phyloP scores from a whole-genome alignment of 2,329 filamentous ascomycete species.

The Neonectria magnoliae region DNA sequence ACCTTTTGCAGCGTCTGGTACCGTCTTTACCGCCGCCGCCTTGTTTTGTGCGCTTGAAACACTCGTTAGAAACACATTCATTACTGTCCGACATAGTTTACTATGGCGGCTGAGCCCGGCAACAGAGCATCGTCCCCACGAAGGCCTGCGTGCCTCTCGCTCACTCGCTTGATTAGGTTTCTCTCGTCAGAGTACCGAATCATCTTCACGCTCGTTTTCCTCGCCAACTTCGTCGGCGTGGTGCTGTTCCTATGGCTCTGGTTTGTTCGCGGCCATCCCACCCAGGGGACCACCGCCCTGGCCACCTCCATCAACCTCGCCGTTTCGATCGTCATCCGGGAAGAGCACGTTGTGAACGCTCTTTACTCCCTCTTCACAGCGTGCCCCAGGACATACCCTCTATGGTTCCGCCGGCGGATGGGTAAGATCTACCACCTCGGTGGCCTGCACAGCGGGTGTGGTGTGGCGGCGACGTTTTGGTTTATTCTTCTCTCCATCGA shows the following conservation, averaged over 20 bases:
- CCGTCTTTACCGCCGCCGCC: not conserved
- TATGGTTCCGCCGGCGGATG: conserved; percentile 52
- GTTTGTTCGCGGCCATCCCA: conserved; percentile 44
- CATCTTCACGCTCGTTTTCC: conserved; percentile 59
- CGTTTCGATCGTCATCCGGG: conserved; percentile 56
- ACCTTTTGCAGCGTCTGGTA: not conserved
- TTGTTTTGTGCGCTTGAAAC: not conserved
- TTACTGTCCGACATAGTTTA: conserved; percentile 10
- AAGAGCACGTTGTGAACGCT: conserved; percentile 59
- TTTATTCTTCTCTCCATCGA: conserved; percentile 33
- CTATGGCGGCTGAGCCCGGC: conserved; percentile 10
- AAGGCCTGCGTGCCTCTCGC: conserved; percentile 21
- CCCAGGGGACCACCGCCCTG: conserved; percentile 47
- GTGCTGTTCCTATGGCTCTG: conserved; percentile 28
- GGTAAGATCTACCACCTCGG: conserved; percentile 59
- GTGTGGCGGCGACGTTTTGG: conserved; percentile 30
- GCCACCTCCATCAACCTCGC: conserved; percentile 55
- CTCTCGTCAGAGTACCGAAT: conserved; percentile 54
- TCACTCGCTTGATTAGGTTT: conserved; percentile 35
- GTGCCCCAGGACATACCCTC: conserved; percentile 52
- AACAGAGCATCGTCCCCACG: conserved; percentile 1
- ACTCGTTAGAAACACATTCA: conserved; percentile 4
- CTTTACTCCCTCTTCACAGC: conserved; percentile 53
- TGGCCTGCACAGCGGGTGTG: conserved; percentile 42
- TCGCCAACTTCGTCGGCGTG: conserved; percentile 51